Evolutionary conservation across 345 rosid species (phyloP).

Genomic region (Populus simonii): DNA sequence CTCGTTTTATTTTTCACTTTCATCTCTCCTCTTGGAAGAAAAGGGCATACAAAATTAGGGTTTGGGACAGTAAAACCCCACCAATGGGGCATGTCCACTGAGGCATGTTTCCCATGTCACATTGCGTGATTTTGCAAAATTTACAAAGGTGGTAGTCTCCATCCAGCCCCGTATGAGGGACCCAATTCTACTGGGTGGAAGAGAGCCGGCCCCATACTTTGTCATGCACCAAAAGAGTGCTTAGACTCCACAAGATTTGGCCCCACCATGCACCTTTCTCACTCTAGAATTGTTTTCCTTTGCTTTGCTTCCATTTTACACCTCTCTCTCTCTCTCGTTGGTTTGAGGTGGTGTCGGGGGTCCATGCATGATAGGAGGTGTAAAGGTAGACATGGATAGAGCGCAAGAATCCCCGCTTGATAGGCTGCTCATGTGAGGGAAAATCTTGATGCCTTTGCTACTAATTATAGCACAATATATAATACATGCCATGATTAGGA

Average conservation of each 20-base stretch:
- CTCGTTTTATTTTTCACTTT: neutral
- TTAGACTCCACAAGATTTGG: constrained; percentile 1
- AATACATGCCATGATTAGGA: constrained; percentile 40
- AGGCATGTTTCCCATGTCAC: constrained; percentile 21
- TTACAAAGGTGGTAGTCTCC: constrained; percentile 22
- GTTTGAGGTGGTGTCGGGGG: constrained; percentile 18
- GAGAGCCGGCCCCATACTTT: constrained; percentile 34
- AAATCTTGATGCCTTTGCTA: constrained; percentile 27
- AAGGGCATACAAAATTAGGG: constrained; percentile 1
- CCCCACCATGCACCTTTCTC: constrained; percentile 41
- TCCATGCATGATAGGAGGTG: constrained; percentile 40
- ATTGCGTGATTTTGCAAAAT: constrained; percentile 38
- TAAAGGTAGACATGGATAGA: constrained; percentile 31
- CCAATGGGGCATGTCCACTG: constrained; percentile 23
- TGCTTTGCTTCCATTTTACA: constrained; percentile 63
- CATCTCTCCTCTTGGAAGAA: constrained; percentile 1
- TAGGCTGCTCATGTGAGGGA: constrained; percentile 19
- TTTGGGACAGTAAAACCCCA: constrained; percentile 26
- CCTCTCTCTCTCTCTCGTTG: constrained; percentile 16
- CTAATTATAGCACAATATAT: constrained; percentile 26
- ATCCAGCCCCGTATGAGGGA: constrained; percentile 24
- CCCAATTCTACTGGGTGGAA: constrained; percentile 22
- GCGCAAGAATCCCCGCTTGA: constrained; percentile 18
- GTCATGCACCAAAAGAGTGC: constrained; percentile 47
- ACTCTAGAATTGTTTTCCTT: constrained; percentile 38